Conservation (phyloP, 768 basidiomycete species). For the Leccinum disarticulatum region DNA sequence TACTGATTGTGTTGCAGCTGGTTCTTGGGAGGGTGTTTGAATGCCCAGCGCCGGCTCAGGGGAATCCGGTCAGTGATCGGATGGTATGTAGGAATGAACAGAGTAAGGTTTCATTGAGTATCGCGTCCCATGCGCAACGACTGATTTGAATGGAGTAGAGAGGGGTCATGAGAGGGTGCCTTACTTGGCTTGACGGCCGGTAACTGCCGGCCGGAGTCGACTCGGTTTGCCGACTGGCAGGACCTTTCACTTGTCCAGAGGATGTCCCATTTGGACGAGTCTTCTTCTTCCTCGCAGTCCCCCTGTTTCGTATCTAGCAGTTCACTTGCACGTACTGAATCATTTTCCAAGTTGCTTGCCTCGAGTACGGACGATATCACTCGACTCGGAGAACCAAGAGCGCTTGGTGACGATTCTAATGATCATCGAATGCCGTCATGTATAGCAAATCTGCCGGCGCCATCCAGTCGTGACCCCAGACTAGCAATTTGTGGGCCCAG, state of each 20-base stretch:
- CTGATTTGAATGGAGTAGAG: not conserved
- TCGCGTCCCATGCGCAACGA: not conserved
- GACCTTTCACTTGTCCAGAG: not conserved
- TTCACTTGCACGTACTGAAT: not conserved
- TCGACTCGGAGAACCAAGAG: not conserved
- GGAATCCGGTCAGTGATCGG: too few species aligned
- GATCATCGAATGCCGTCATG: conserved; percentile 18
- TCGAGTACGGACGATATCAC: not conserved
- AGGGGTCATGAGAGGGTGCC: too few species aligned
- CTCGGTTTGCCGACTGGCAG: not conserved
- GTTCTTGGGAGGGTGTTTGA: too few species aligned
- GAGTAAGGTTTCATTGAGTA: too few species aligned
- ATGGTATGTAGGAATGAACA: too few species aligned
- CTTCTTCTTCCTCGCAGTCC: not conserved
- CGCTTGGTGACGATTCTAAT: not conserved
- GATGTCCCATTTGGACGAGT: not conserved
- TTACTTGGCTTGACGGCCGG: not conserved
- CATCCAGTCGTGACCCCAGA: not conserved
- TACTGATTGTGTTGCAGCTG: too few species aligned
- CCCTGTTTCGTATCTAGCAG: not conserved
- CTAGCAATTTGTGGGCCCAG: not conserved
- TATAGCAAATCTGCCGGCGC: not conserved
- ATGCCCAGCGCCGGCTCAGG: too few species aligned
- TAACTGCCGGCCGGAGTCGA: not conserved
- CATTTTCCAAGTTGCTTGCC: not conserved